Base-by-base conservation (phyloP, 805 yeast species). In the Kluyveromyces wickerhamii region DNA sequence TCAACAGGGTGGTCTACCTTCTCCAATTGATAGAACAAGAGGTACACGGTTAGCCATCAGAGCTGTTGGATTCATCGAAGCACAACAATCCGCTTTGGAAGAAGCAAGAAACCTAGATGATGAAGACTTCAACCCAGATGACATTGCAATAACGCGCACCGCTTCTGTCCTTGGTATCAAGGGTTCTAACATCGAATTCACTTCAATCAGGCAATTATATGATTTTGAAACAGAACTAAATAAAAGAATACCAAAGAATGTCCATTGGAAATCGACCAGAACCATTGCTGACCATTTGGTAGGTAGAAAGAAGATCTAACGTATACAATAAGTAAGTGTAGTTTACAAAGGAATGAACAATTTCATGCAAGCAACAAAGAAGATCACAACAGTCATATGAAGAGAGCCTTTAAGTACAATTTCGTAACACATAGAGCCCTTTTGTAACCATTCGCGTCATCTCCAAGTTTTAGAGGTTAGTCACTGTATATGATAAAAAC, bases 81-180 rank as follows among this genome's bases (percentile, higher is more conserved):
- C 40, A 34, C 49, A 54, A 32, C 57, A 58, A 39, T 44, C 36
- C 4, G 40, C 44, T 27, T 51, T 52, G 27, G 35, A 38, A 28
- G 40, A 47, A 21, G 55, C 57, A 28, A 56, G 60, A 36, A 60
- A 53, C 9, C 55, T 49, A 32, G 54, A 57, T 30, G 51, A 51
- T n/a, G 45, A 40, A 4, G 40, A 36, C 16, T 52, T 51, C 36
- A 46, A 50, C 21, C 41, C 48, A 21, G 49, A 60, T 31, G 52
- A 56, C 41, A 57, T 54, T 27, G 58, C 45, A 4, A 52, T 66
- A 19, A 40, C 63, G 20, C 66, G 54, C 3, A 79, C 94, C 29
- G 87, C 94, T 13, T 73, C 81, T 25, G 95, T 89, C 16, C 62
- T 89, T 42, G 96, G 97, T 50, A 73, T 87, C 42, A 73, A 76